Percentiles rank a stretch among this genome's conserved stretches.
Evolutionary conservation across 495 filamentous ascomycete genomes (phyloP).

Genomic region (Hyaloscypha bicolor): DNA sequence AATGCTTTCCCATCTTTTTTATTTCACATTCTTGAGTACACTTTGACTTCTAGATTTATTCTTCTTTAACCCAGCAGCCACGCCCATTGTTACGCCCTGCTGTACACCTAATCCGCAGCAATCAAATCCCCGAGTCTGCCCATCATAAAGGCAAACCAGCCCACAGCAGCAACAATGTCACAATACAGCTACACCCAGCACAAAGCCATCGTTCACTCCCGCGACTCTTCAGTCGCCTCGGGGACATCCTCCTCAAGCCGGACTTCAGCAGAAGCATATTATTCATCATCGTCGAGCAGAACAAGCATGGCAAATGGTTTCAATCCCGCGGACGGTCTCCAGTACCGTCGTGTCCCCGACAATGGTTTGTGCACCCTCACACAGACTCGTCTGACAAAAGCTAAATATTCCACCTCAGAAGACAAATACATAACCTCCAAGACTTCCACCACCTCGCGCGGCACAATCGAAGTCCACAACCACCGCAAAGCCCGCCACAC

Average conservation of each 20-base stretch:
- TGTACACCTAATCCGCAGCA: not conserved
- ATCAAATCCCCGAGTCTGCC: not conserved
- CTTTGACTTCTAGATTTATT: not conserved
- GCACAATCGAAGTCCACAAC: constrained; percentile 1
- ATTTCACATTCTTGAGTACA: not conserved
- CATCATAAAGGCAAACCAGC: not conserved
- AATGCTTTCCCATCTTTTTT: not conserved
- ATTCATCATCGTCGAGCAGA: constrained; percentile 14
- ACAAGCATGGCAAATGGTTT: constrained; percentile 4
- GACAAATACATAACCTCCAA: constrained; percentile 1
- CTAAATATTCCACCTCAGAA: not conserved
- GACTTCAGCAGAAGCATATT: constrained; percentile 2
- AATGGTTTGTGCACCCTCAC: constrained; percentile 14
- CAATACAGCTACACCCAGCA: not conserved
- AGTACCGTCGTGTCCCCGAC: constrained; percentile 10
- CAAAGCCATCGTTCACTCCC: not conserved
- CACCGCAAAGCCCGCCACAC: not conserved
- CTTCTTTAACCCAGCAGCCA: not conserved
- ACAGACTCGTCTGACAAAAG: not conserved
- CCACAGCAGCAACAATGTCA: not conserved
- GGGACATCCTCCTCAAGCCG: not conserved
- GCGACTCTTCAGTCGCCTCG: not conserved
- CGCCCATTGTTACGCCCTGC: not conserved
- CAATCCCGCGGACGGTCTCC: not conserved
- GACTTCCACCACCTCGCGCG: not conserved